Evolutionary conservation across 192 early-diverging fungal genomes (phyloP).

Genomic region (Spizellomyces punctatus): DNA sequence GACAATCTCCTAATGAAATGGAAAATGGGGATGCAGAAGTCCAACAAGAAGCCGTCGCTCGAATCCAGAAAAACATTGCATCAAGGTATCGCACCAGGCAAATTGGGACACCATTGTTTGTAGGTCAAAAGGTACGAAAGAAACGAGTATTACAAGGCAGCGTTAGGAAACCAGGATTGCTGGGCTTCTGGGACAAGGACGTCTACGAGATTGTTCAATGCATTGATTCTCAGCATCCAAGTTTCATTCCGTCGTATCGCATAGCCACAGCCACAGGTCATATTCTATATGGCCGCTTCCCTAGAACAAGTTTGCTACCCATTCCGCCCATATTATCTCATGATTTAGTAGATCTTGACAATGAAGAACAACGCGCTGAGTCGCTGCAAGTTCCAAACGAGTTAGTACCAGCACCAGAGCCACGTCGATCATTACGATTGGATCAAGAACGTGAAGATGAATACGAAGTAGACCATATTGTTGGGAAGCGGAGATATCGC

Average conservation of each 20-base stretch:
- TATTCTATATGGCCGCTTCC: slow-evolving; percentile 9
- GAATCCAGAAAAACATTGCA: not conserved
- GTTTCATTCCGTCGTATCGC: slow-evolving; percentile 1
- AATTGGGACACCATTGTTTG: slow-evolving; percentile 1
- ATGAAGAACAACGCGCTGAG: too few relatives aligned
- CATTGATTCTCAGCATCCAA: slow-evolving; percentile 5
- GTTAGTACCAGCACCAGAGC: too few relatives aligned
- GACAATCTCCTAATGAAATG: slow-evolving; percentile 10
- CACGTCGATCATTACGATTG: not conserved
- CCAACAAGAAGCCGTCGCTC: not conserved
- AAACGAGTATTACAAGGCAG: not conserved
- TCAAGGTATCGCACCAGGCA: not conserved
- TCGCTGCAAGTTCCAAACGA: too few relatives aligned
- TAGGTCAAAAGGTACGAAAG: slow-evolving; percentile 12
- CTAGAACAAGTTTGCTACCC: not conserved
- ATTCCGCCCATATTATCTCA: not conserved
- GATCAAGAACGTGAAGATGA: not conserved
- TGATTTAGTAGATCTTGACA: too few relatives aligned
- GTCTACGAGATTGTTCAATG: slow-evolving; percentile 4
- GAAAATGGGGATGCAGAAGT: slow-evolving; percentile 4
- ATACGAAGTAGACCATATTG: slow-evolving; percentile 1
- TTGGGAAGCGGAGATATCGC: not conserved
- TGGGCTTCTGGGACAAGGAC: slow-evolving; percentile 15
- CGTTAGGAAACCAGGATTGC: slow-evolving; percentile 11
- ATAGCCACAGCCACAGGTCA: not conserved